phyloP scores from a whole-genome alignment of 177 flowering plant species.

The Telopea speciosissima region DNA sequence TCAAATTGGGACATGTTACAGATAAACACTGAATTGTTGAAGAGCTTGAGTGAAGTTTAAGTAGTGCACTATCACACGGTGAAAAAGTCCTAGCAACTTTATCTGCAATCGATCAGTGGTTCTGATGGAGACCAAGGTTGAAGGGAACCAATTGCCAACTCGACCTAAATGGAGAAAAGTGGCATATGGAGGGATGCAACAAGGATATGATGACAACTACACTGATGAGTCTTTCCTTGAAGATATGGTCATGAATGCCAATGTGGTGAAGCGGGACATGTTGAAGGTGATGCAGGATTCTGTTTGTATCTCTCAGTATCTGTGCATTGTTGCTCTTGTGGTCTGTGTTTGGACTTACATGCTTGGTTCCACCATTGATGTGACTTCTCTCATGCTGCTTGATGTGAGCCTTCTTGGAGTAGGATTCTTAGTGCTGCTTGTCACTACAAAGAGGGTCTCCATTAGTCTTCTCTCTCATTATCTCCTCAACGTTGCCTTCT shows the following conservation, averaged over 20 bases:
- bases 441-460: constrained; percentile 61
- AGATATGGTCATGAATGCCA: constrained; percentile 92
- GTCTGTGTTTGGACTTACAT: constrained; percentile 81
- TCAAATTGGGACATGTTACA: not conserved
- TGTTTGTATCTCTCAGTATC: constrained; percentile 77
- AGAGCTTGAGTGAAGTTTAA: not conserved
- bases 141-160: constrained; percentile 19
- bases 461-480: constrained; percentile 46
- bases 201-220: constrained; percentile 84
- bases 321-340: constrained; percentile 80
- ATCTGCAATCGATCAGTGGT: constrained; percentile 1
- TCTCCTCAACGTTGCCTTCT: constrained; percentile 58
- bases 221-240: constrained; percentile 81
- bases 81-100: not conserved
- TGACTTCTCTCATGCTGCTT: constrained; percentile 50
- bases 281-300: constrained; percentile 77
- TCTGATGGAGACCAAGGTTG: constrained; percentile 27
- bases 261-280: constrained; percentile 62
- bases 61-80: not conserved
- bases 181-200: constrained; percentile 98
- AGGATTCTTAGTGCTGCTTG: constrained; percentile 67
- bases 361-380: constrained; percentile 48
- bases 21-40: not conserved
- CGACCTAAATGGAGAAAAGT: constrained; percentile 75
- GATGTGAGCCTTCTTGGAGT: constrained; percentile 53